These are phyloP conservation scores for Sclerospora graminicola DNA, from an alignment of 352 stramenopile genomes.

Conservation along the genomic window DNA sequence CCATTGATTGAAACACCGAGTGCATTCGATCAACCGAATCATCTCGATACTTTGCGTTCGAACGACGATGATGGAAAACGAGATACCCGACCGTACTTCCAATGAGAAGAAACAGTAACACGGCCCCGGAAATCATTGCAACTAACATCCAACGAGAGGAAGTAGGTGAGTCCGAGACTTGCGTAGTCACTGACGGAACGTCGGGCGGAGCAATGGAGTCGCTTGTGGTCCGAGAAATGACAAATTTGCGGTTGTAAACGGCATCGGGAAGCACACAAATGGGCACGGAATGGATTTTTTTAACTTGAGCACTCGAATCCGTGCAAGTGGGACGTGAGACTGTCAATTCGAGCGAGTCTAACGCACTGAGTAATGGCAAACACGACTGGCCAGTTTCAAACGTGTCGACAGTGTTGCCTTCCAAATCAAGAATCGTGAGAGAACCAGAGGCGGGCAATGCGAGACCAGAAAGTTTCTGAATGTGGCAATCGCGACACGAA, in stretches of 20 bases:
- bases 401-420: conserved; percentile 15
- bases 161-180: background rate
- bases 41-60: conserved; percentile 9
- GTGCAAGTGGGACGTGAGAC: conserved; percentile 17
- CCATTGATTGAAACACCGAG: conserved; percentile 7
- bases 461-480: conserved; percentile 21
- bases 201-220: background rate
- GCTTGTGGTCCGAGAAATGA: conserved; percentile 1
- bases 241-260: conserved; percentile 23
- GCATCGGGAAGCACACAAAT: conserved; percentile 28
- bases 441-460: conserved; percentile 15
- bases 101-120: conserved; percentile 15
- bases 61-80: conserved; percentile 15
- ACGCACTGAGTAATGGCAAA: conserved; percentile 5
- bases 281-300: conserved; percentile 9
- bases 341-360: conserved; percentile 10
- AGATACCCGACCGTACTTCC: conserved; percentile 19
- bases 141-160: conserved; percentile 26
- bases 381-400: conserved; percentile 21
- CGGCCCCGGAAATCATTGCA: conserved; percentile 26
- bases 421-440: conserved; percentile 18
- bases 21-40: conserved; percentile 11
- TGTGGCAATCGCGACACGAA: conserved; percentile 19
- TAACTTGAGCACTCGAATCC: conserved; percentile 13
- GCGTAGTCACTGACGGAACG: conserved; percentile 2